Base-by-base conservation (phyloP, 2,329 filamentous ascomycete genomes). In the Colletotrichum theobromicola region DNA sequence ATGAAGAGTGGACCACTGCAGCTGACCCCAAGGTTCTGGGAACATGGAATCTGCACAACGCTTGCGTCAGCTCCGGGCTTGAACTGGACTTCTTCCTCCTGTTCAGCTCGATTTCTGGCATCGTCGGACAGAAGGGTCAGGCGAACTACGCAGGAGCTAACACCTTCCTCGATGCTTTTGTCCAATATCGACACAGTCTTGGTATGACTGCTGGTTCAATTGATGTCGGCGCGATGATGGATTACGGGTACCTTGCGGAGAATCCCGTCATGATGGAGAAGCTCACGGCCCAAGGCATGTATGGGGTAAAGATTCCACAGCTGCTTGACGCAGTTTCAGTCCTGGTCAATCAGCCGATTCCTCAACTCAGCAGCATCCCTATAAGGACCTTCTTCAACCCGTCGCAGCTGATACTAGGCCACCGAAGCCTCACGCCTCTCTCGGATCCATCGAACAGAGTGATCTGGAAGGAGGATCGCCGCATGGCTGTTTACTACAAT, bases 81-180 rank as follows among this genome's bases (percentile, higher is more conserved):
- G 34, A 75, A 3, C 67, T 81, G 1, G 78, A 82, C 65, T 83
- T 85, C 76, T 84, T 84, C 70, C 65, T 76, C 13, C 60, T 79
- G n/a, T 76, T 79, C 58, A 78, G 77, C 18, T 84, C 82, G 28
- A 75, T 81, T 16, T 77, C 76, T 0, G 79, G 76, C 21, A 76
- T 83, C 15, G 71, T 83, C 5, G 85, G 83, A 13, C 79, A 82
- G 32, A 70, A 77, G 3, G 82, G 79, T 0, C 86, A 87, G 70
- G 80, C 81, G 65, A 87, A 84, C 75, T 85, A 88, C 72, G 78
- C 81, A 5, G 82, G 83, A 1, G 84, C 82, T 21, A 87, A 85
- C 76, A 80, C 82, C 6, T 88, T 84, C 77, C 77, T 86, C 46
- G 83, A 87, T 34, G 77, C 82, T 5, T 82, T 87, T 21, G 82